phyloP scores from a whole-genome alignment of 192 early-diverging fungal genomes.

The Backusella australiensis region DNA sequence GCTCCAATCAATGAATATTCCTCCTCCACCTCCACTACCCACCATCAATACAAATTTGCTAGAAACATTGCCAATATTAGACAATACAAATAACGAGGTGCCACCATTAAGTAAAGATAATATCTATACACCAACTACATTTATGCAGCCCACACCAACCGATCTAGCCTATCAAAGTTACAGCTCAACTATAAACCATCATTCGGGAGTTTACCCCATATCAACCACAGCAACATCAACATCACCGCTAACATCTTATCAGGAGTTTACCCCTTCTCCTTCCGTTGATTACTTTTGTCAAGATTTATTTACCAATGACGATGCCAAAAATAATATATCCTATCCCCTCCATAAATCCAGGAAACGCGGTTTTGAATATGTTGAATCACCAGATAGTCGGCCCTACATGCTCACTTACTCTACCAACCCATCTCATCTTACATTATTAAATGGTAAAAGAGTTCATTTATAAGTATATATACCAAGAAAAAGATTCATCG shows the following conservation, averaged over 20 bases:
- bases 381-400: background rate
- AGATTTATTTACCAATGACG: background rate
- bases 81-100: background rate
- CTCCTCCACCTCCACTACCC: background rate
- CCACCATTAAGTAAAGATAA: background rate
- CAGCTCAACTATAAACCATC: background rate
- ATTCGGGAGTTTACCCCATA: background rate
- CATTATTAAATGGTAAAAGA: conserved; percentile 3
- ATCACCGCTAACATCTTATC: background rate
- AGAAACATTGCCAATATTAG: background rate
- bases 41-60: background rate
- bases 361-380: background rate
- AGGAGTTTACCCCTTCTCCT: background rate
- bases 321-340: background rate
- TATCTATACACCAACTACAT: background rate
- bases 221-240: background rate
- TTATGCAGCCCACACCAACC: background rate
- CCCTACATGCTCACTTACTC: background rate
- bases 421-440: background rate
- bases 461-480: conserved; percentile 7
- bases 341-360: background rate
- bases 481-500: background rate
- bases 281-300: background rate
- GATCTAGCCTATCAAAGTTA: conserved; percentile 1
- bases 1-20: background rate